Percentiles rank a stretch among this genome's conserved stretches.
Evolutionary conservation across 495 filamentous ascomycete genomes (phyloP).

Genomic region (Trichoderma orchidacearum): DNA sequence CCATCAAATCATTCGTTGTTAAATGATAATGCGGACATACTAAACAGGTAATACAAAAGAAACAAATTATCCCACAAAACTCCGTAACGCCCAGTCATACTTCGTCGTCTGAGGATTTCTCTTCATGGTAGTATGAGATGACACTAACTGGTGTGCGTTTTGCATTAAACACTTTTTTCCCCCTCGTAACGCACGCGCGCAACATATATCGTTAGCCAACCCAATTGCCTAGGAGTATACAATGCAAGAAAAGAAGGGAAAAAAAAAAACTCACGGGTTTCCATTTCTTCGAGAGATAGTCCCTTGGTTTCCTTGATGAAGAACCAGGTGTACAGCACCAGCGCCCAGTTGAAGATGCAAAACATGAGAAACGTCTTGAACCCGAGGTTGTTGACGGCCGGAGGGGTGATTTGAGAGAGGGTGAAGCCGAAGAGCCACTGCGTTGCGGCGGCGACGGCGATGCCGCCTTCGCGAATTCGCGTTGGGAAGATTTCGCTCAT

Average conservation of each 20-base stretch:
- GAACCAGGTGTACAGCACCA: conserved; percentile 27
- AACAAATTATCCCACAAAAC: not conserved
- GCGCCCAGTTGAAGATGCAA: conserved; percentile 34
- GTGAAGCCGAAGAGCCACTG: conserved; percentile 46
- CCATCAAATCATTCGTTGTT: not conserved
- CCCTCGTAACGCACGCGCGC: too few species aligned
- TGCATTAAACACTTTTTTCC: not conserved
- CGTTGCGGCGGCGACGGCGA: conserved; percentile 31
- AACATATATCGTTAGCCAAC: not conserved
- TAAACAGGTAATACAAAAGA: not conserved
- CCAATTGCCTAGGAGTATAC: too few species aligned
- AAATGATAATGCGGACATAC: not conserved
- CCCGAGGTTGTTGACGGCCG: conserved; percentile 34
- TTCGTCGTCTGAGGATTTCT: not conserved
- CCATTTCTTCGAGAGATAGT: conserved; percentile 11
- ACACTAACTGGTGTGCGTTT: not conserved
- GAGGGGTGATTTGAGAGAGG: conserved; percentile 38
- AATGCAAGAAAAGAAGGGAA: not conserved
- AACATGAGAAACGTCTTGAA: conserved; percentile 44
- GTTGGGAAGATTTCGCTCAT: conserved; percentile 39
- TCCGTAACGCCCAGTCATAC: not conserved
- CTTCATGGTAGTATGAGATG: not conserved
- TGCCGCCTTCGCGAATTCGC: conserved; percentile 33
- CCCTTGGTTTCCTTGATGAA: conserved; percentile 31
- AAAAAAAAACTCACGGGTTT: conserved; percentile 2